Evolutionary conservation across 805 yeast genomes (phyloP), one percentile per base, ranked within the genome.

Genomic region (Saturnispora silvae): DNA sequence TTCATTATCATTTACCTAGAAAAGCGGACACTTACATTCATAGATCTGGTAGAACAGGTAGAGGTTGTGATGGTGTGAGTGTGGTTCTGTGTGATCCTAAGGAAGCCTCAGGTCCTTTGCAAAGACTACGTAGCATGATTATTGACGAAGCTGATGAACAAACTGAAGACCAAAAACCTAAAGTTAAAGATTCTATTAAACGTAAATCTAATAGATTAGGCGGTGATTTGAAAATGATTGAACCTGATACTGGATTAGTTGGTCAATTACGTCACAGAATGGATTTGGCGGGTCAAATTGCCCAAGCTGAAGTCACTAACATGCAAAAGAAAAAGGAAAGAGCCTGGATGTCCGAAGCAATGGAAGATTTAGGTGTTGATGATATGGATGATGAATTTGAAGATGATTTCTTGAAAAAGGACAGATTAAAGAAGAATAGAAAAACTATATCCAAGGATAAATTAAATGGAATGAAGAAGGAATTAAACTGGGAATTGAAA

Each of bases 1-100:
- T 89, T 16, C 98, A 92, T 58, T 92, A 89, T 53, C 96, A 92
- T 59, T 67, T 92, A 44, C 97, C 98, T 9, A 69, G 97, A 44
- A 69, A 94, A 13, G 96, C 96, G 0, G 98, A 92, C 53, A 77
- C 85, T 35, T 92, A 92, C 53, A 78, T 92, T 48, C 98, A 92
- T 60, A 72, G 98, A 57, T 83, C 96, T 1, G 98, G 98, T 43
- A 77, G 98, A 70, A 92, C 98, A n/a, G 97, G 95, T 0, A 80
- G 98, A 66, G 92, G 89, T 1, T 67, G 64, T 33, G 89, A 83
- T 54, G 98, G 98, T 66, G 95, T 92, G n/a, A 81, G 96, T 2
- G 79, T 92, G 34, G 77, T 86, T 73, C 65, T 92, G 37, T 85
- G 96, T 51, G 82, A 95, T 4, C 96, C 96, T 13, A 86, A 82